phyloP scores from a whole-genome alignment of 192 early-diverging fungal species.

The Chytriomyces sp. region DNA sequence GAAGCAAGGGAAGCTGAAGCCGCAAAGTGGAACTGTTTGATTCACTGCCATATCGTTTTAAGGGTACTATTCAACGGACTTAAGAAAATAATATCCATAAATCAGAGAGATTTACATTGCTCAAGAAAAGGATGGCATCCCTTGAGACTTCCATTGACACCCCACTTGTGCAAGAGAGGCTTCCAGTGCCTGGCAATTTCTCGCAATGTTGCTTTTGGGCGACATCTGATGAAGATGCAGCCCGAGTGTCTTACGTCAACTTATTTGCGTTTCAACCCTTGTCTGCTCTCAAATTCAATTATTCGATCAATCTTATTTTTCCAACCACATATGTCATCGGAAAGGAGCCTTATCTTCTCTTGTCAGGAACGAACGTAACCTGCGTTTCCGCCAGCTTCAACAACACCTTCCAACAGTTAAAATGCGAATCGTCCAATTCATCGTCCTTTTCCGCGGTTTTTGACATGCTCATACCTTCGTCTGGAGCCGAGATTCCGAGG shows the following conservation, averaged over 20 bases:
- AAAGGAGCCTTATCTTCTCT: not conserved
- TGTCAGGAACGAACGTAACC: not conserved
- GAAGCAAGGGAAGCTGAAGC: not conserved
- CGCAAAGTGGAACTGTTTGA: not conserved
- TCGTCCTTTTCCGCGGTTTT: slow-evolving; percentile 3
- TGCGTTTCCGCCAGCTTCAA: not conserved
- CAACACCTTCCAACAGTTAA: not conserved
- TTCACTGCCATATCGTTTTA: no score
- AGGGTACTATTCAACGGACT: no score
- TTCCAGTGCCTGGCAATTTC: no score
- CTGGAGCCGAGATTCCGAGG: not conserved
- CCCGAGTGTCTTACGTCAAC: not conserved
- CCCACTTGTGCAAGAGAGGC: no score
- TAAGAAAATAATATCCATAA: no score
- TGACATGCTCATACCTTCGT: not conserved
- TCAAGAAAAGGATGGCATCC: no score
- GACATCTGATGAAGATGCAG: not conserved
- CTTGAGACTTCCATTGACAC: no score
- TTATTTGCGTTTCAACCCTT: not conserved
- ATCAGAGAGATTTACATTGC: no score
- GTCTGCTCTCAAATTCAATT: not conserved
- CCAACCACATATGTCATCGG: not conserved
- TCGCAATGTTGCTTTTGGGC: slow-evolving; percentile 10
- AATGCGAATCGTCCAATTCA: not conserved
- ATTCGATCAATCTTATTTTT: slow-evolving; percentile 17